Evolutionary conservation across 331 rosid species (phyloP), one percentile per base, ranked within the genome.

Genomic region (Rosa hybrid): DNA sequence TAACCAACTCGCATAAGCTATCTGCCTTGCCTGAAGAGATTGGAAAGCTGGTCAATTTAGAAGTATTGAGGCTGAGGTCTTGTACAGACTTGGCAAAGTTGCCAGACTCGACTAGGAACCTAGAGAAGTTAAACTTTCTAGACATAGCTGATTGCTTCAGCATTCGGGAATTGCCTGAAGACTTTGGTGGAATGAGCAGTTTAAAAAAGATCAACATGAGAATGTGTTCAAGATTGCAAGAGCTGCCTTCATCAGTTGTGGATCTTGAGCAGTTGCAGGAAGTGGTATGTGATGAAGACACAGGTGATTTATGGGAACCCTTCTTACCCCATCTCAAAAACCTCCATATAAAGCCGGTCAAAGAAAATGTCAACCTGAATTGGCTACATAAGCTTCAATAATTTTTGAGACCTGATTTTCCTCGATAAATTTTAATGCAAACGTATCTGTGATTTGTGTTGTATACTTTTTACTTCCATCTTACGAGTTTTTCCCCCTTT

Each of bases 1-100:
- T 90, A 77, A 88, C 90, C 10, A 88, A 87, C 75, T 92, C 88
- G 18, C 94, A 86, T 75, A 80, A 25, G 68, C 70, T 92, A 70
- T 60, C 54, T 64, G 74, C 60, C n/a, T 75, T 90, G 71, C 90
- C 92, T 8, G 75, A 83, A 71, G 87, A 80, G 7, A 62, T 86
- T 42, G 89, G 80, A 69, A 79, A 86, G 53, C 63, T 88, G 59
- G 75, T 30, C 78, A 86, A 87, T 71, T 80, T 92, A 72, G 86
- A 80, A 80, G 78, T 60, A 3, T 70, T 92, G 56, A 90, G 92
- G 86, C 89, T 92, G n/a, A 84, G 84, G 64, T 87, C 86, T 3
- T 92, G 97, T 46, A 71, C 87, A 76, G 81, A 34, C 51, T 77
- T 92, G 76, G 20, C 0, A 71, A 65, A 80, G 64, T 62, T 92